phyloP scores from a whole-genome alignment of 148 eudicot genomes.

The Hydrangea macrophylla region DNA sequence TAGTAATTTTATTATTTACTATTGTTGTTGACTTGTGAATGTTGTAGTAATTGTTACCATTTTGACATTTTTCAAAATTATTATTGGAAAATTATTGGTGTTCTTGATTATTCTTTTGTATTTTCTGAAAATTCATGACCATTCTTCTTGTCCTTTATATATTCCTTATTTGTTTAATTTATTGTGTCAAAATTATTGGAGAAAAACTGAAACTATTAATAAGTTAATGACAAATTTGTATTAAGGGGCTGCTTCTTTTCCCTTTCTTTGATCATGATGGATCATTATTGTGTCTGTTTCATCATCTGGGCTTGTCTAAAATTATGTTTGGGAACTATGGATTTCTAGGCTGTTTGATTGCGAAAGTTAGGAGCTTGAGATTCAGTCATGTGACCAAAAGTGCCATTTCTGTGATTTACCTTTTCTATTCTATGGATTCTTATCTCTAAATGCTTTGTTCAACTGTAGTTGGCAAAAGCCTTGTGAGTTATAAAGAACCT shows the following conservation, averaged over 20 bases:
- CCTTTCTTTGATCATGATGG: too few relatives aligned
- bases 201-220: background rate
- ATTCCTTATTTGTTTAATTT: conserved; percentile 1
- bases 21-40: background rate
- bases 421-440: background rate
- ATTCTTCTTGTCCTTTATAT: background rate
- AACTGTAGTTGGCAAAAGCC: background rate
- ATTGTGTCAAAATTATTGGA: background rate
- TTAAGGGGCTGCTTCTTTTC: too few relatives aligned
- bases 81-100: background rate
- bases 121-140: background rate
- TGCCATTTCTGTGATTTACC: too few relatives aligned
- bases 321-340: too few relatives aligned
- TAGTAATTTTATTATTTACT: background rate
- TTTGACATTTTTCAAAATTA: background rate
- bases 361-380: background rate
- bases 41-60: background rate
- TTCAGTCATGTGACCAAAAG: background rate
- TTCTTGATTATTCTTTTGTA: background rate
- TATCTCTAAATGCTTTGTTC: background rate
- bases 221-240: background rate
- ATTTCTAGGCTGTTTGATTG: too few relatives aligned
- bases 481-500: too few relatives aligned
- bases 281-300: too few relatives aligned
- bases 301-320: too few relatives aligned